Base-by-base conservation (phyloP, 371 early-diverging fungal genomes). In the Mortierella sp. region DNA sequence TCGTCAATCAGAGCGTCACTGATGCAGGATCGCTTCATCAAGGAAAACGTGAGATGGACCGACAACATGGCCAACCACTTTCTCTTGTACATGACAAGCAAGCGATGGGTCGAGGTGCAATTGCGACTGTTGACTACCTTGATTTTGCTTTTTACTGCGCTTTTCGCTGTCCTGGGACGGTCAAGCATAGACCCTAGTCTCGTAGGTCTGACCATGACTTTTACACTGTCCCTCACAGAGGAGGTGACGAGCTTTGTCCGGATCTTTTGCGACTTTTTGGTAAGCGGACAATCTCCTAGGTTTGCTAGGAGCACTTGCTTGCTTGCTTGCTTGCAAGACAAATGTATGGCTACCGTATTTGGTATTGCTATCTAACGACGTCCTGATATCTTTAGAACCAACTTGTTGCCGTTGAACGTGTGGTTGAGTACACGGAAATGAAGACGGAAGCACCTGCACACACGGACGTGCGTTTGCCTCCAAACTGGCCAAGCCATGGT, bases 61-160 rank as follows among this genome's bases (percentile, higher is more conserved):
- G 97, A 96, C 68, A 79, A 81, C 59, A 95, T 95, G 72, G 89
- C 89, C 63, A 85, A 85, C 41, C 94, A 94, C 0, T 93, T 91
- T 62, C 92, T 90, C 79, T 91, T 95, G 3, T 89, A 87, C 7
- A 80, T 95, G 31, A 83, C 89, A 1, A 85, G 90, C 48, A 95
- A 95, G 59, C 93, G 97, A 41, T 98, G 98, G 94, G 78, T 97
- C 17, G 95, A 96, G 31, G 87, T 97, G 11, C 91, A 97, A 31
- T 86, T 97, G 27, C 95, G 98, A 79, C 84, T 92, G 2, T 67
- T 89, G 62, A 88, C 88, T 17, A 85, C 87, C 11, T 70, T 84
- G 48, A 89, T 93, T 44, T 84, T 92, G 59, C 84, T 92, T 31
- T 81, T 83, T 26, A 87, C 90, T 7, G 82, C 93, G 0, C 64